Evolutionary conservation across 2,329 filamentous ascomycete genomes (phyloP).

Genomic region (Ceratocystis colombiana): DNA sequence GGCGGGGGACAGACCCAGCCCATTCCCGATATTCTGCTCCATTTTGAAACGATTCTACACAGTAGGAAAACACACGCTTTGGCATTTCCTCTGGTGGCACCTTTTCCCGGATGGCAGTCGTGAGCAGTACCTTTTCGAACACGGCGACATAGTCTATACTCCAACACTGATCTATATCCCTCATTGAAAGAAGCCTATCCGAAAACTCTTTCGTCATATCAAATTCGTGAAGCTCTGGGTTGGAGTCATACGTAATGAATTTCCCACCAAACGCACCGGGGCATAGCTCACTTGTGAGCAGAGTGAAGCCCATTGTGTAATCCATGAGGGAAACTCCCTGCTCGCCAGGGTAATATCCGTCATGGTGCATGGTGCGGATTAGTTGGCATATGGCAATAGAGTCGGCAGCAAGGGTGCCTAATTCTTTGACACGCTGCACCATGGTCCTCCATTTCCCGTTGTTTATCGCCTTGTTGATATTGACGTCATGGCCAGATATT

Average conservation of each 20-base stretch:
- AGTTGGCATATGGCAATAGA: neutral
- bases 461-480: neutral
- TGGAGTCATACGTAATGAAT: neutral
- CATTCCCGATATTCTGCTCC: neutral
- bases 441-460: neutral
- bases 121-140: slow-evolving; percentile 39
- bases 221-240: neutral
- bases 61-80: slow-evolving; percentile 51
- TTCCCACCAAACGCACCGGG: neutral
- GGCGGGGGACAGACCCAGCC: slow-evolving; percentile 40
- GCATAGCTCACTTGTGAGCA: neutral
- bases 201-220: neutral
- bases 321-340: neutral
- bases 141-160: slow-evolving; percentile 45
- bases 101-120: neutral
- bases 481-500: neutral
- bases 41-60: slow-evolving; percentile 43
- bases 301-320: neutral
- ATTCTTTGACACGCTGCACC: neutral
- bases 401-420: neutral
- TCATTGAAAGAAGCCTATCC: neutral
- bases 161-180: neutral
- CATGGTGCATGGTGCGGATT: neutral
- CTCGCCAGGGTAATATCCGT: too few species aligned
- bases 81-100: slow-evolving; percentile 45